Evolutionary conservation across 2,329 filamentous ascomycete species (phyloP).

Genomic region (Xylogone sp.): DNA sequence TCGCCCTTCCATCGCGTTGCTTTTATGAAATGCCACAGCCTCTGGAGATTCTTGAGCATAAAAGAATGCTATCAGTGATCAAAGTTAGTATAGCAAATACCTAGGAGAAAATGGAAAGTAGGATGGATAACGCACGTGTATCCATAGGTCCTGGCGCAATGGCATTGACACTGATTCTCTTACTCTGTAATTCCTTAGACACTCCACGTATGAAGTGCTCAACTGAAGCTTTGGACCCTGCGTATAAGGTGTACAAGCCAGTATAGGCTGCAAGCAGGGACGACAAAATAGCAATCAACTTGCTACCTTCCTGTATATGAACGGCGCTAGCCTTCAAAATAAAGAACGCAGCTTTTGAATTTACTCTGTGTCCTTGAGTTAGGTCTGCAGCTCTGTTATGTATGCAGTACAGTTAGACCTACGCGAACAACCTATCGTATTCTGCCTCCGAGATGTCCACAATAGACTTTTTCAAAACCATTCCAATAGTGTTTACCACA

Average conservation of each 20-base stretch:
- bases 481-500: slow-evolving; percentile 47
- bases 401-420: too few species aligned
- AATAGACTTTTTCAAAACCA: slow-evolving; percentile 44
- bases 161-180: slow-evolving; percentile 32
- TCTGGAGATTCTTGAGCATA: slow-evolving; percentile 39
- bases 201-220: slow-evolving; percentile 35
- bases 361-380: slow-evolving; percentile 28
- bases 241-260: slow-evolving; percentile 41
- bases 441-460: slow-evolving; percentile 39
- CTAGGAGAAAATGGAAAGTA: neutral
- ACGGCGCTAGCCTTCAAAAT: slow-evolving; percentile 39
- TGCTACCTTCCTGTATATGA: slow-evolving; percentile 40
- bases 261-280: slow-evolving; percentile 43
- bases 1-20: slow-evolving; percentile 36
- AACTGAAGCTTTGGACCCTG: slow-evolving; percentile 37
- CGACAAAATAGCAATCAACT: slow-evolving; percentile 43
- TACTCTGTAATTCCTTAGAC: slow-evolving; percentile 30
- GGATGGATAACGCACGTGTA: slow-evolving; percentile 29
- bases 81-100: slow-evolving; percentile 2
- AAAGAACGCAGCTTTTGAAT: slow-evolving; percentile 43
- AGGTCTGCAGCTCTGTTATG: too few species aligned
- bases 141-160: slow-evolving; percentile 36
- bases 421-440: slow-evolving; percentile 45
- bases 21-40: slow-evolving; percentile 41
- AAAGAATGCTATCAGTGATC: slow-evolving; percentile 34